Conservation (phyloP, 345 rosid species). For the Barbarea vulgaris region DNA sequence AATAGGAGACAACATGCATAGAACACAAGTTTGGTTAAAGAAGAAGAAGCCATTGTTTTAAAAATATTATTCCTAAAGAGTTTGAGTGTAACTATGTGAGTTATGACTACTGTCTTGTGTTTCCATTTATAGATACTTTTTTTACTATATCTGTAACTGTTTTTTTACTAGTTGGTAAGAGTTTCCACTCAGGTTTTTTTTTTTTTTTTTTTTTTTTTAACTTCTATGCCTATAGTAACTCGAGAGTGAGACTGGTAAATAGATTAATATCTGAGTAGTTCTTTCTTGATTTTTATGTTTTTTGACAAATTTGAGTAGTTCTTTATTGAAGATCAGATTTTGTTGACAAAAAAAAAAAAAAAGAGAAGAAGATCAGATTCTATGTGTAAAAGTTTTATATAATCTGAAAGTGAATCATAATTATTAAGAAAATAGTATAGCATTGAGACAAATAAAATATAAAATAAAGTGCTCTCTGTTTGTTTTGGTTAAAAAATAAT, state of each 20-base stretch:
- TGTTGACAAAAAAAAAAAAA: no score
- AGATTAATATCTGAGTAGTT: no score
- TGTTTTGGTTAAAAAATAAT: no score
- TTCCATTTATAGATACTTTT: neutral
- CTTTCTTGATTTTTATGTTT: no score
- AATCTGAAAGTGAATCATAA: neutral
- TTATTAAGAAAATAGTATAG: neutral
- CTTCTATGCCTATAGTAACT: no score
- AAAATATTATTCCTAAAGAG: neutral
- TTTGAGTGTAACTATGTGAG: no score
- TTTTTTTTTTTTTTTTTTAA: no score
- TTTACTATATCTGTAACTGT: neutral
- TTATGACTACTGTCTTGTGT: neutral
- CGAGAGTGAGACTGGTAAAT: neutral
- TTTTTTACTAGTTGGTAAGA: neutral
- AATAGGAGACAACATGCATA: neutral
- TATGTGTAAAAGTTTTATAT: neutral
- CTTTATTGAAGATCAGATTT: no score
- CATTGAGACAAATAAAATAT: neutral
- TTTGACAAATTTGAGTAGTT: no score
- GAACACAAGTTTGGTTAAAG: neutral
- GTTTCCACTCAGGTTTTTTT: neutral
- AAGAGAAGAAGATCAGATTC: neutral
- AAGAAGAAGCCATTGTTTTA: constrained; percentile 18
- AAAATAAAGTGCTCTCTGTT: neutral